Conservation (phyloP, 1,284 basidiomycete species). For the Vanrija pseudolonga region DNA sequence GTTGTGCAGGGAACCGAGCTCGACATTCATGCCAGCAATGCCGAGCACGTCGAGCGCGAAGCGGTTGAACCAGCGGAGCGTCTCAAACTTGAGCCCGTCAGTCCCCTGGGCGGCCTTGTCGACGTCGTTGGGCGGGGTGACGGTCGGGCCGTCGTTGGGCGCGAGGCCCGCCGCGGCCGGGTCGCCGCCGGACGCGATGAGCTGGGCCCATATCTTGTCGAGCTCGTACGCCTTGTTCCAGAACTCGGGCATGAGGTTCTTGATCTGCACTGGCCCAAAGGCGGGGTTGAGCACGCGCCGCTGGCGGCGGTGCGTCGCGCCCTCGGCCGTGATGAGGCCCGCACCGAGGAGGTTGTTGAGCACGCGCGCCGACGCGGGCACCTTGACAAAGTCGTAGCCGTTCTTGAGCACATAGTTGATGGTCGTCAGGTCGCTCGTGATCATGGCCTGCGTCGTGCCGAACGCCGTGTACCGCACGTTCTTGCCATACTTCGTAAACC, state of each 20-base stretch:
- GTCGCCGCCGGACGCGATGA: not conserved
- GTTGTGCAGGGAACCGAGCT: slow-evolving; percentile 53
- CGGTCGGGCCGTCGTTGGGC: no score
- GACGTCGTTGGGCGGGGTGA: slow-evolving; percentile 2
- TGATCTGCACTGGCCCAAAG: slow-evolving; percentile 44
- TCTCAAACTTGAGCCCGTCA: slow-evolving; percentile 53
- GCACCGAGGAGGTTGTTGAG: not conserved
- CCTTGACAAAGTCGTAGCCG: slow-evolving; percentile 64
- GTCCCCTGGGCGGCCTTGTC: not conserved
- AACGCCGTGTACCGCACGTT: slow-evolving; percentile 20
- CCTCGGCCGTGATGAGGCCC: slow-evolving; percentile 44
- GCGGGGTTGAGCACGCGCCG: slow-evolving; percentile 51
- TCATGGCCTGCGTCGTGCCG: no score
- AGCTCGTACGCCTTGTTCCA: slow-evolving; percentile 14
- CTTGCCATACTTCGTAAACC: slow-evolving; percentile 23
- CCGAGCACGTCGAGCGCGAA: slow-evolving; percentile 70
- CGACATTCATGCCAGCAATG: slow-evolving; percentile 66
- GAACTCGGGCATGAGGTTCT: slow-evolving; percentile 57
- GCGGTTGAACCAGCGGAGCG: slow-evolving; percentile 60
- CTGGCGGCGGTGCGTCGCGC: slow-evolving; percentile 56
- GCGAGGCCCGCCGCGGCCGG: no score
- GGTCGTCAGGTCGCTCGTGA: slow-evolving; percentile 59
- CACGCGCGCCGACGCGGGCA: slow-evolving; percentile 50
- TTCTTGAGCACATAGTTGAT: slow-evolving; percentile 60
- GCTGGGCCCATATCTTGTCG: not conserved